phyloP scores from a whole-genome alignment of 805 yeast species.

The Metschnikowia peoriensis region DNA sequence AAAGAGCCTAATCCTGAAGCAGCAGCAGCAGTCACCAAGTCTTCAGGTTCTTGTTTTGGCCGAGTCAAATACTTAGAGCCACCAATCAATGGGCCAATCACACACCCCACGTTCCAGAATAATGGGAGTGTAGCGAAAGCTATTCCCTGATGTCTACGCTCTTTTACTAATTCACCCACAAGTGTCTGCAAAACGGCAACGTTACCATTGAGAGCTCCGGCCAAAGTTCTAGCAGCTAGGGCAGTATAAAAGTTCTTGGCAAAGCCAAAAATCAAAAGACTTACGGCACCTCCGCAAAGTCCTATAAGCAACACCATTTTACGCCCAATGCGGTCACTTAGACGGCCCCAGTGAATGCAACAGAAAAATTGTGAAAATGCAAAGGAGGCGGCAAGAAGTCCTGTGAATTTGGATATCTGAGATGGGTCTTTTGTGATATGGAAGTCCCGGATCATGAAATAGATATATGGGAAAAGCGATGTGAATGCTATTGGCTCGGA shows the following conservation, averaged over 20 bases:
- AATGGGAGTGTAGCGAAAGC: conserved; percentile 32
- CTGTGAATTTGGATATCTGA: conserved; percentile 19
- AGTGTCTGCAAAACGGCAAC: conserved; percentile 31
- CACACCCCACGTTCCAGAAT: conserved; percentile 32
- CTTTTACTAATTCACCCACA: conserved; percentile 32
- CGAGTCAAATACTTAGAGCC: conserved; percentile 29
- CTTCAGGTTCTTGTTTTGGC: conserved; percentile 15
- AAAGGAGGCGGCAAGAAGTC: conserved; percentile 20
- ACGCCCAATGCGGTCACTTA: conserved; percentile 30
- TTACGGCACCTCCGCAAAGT: conserved; percentile 25
- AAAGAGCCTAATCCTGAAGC: conserved; percentile 2
- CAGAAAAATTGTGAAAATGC: conserved; percentile 22
- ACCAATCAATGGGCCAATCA: conserved; percentile 34
- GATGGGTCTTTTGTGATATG: conserved; percentile 19
- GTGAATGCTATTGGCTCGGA: conserved; percentile 23
- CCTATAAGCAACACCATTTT: conserved; percentile 28
- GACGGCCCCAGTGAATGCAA: conserved; percentile 29
- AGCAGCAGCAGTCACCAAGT: not conserved
- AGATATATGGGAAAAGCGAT: conserved; percentile 21
- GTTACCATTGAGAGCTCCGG: conserved; percentile 32
- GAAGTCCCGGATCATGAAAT: conserved; percentile 22
- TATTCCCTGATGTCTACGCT: conserved; percentile 29
- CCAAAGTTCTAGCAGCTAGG: conserved; percentile 25
- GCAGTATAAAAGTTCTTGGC: conserved; percentile 29
- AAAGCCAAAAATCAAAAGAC: conserved; percentile 30